Conservation (phyloP, 2,329 filamentous ascomycete genomes). For the Ceratocystis alfenasii region DNA sequence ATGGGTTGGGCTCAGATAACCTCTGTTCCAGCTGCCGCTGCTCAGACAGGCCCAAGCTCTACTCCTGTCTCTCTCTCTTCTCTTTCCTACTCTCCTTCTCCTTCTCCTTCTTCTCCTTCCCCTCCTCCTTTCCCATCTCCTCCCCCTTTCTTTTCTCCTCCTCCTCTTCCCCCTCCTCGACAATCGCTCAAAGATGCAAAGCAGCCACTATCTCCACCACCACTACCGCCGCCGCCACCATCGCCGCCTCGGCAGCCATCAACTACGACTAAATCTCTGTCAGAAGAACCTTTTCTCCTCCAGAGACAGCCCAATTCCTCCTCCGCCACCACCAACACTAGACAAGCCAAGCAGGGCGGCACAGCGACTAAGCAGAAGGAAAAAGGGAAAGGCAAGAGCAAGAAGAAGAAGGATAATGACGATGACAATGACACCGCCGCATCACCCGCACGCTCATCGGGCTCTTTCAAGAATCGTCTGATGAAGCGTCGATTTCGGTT, state of each 20-base stretch:
- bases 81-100: background rate
- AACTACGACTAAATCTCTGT: background rate
- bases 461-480: conserved; percentile 7
- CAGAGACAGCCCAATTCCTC: background rate
- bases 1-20: background rate
- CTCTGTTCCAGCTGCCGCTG: background rate
- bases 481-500: conserved; percentile 15
- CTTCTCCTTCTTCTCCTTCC: too few species aligned
- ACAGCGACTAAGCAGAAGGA: conserved; percentile 9
- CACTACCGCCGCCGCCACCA: background rate
- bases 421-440: background rate
- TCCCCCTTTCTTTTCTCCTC: too few species aligned
- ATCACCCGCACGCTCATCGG: background rate
- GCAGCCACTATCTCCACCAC: background rate
- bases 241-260: background rate
- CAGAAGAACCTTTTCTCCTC: background rate
- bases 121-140: too few species aligned
- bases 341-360: background rate
- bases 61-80: background rate
- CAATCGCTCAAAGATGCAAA: background rate
- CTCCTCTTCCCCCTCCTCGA: background rate
- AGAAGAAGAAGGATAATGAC: background rate
- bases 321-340: background rate
- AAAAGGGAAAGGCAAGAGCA: conserved; percentile 15
- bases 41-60: background rate